Conservation (phyloP, 164 flowering plant species). For the Protea cynaroides region DNA sequence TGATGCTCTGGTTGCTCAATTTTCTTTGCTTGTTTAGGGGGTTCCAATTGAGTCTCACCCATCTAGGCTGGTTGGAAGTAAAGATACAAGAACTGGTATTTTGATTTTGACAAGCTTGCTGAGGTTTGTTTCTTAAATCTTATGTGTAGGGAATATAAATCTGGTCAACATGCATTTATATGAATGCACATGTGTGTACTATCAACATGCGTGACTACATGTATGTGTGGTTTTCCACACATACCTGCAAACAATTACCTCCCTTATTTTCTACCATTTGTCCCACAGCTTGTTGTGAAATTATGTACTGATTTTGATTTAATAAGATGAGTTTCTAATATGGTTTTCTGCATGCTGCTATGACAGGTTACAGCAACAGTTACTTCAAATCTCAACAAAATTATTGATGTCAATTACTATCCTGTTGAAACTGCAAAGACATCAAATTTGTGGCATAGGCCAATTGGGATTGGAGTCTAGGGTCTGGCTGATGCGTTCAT, state of each 20-base stretch:
- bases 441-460: conserved; percentile 58
- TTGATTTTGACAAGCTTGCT: conserved; percentile 75
- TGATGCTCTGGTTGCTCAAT: background rate
- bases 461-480: conserved; percentile 82
- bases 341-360: background rate
- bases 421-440: conserved; percentile 73
- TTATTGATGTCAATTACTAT: conserved; percentile 70
- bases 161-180: too few relatives aligned
- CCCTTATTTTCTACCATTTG: background rate
- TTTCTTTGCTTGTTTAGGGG: conserved; percentile 26
- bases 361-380: conserved; percentile 32
- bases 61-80: conserved; percentile 66
- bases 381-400: conserved; percentile 65
- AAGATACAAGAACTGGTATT: conserved; percentile 49
- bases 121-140: conserved; percentile 28
- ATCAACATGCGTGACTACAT: too few relatives aligned
- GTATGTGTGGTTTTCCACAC: background rate
- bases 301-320: background rate
- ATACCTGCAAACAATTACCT: background rate
- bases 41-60: conserved; percentile 59
- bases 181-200: too few relatives aligned
- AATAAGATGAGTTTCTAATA: background rate
- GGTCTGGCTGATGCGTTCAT: conserved; percentile 85
- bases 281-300: background rate
- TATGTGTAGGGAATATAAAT: too few relatives aligned